These are phyloP conservation scores for Tolypocladium tundrense DNA, from an alignment of 2,329 filamentous ascomycete genomes.

Conservation along the genomic window DNA sequence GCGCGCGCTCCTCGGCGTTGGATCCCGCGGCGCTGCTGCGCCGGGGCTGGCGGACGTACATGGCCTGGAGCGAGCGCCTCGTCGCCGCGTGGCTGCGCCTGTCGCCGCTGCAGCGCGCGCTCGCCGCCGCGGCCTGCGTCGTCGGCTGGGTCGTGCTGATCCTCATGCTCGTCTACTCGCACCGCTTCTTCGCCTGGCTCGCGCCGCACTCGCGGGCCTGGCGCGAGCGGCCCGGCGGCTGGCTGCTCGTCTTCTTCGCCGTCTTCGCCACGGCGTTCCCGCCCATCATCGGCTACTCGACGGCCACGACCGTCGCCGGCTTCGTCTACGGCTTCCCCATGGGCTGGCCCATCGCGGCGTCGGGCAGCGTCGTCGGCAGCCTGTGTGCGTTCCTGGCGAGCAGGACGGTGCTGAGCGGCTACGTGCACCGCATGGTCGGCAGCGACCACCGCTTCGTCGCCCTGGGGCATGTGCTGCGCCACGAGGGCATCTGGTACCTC, in stretches of 20 bases:
- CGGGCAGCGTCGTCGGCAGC: constrained; percentile 69
- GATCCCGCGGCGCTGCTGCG: constrained; percentile 18
- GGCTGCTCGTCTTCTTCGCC: constrained; percentile 63
- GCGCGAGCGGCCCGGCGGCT: constrained; percentile 64
- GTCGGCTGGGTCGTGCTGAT: constrained; percentile 46
- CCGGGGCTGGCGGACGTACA: constrained; percentile 19
- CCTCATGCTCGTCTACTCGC: constrained; percentile 66
- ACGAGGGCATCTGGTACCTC: constrained; percentile 80
- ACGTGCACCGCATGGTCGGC: constrained; percentile 72
- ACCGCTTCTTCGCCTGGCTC: constrained; percentile 67
- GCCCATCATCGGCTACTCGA: constrained; percentile 79
- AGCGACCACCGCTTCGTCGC: constrained; percentile 82
- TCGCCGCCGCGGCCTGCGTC: constrained; percentile 41
- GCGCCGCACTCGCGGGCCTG: constrained; percentile 65
- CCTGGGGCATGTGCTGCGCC: constrained; percentile 75
- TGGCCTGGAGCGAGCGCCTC: constrained; percentile 30
- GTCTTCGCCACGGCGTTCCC: constrained; percentile 75
- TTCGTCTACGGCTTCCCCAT: constrained; percentile 46
- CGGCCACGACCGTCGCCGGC: constrained; percentile 46
- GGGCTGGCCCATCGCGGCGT: constrained; percentile 76
- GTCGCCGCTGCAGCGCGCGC: constrained; percentile 49
- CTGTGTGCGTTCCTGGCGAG: constrained; percentile 72
- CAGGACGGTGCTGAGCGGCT: constrained; percentile 64
- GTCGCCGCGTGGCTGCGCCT: constrained; percentile 44
- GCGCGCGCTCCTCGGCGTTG: constrained; percentile 15